These are phyloP conservation scores for Lactarius trivialis DNA, from an alignment of 768 basidiomycete genomes.

Conservation along the genomic window DNA sequence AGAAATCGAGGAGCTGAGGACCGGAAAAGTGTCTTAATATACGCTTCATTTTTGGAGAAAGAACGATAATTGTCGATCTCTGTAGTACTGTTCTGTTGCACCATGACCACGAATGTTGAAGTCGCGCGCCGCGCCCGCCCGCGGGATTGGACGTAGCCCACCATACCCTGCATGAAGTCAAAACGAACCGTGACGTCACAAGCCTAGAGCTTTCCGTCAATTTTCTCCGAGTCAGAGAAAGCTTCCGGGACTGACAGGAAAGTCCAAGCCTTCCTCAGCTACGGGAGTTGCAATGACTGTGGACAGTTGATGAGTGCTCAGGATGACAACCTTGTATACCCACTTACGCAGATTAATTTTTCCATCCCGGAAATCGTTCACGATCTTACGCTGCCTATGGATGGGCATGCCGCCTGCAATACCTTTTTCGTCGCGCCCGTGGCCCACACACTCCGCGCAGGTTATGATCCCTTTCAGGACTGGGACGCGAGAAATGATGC, in stretches of 20 bases:
- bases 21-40: conserved; percentile 58
- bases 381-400: conserved; percentile 49
- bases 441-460: conserved; percentile 65
- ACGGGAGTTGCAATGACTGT: conserved; percentile 78
- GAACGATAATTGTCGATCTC: conserved; percentile 53
- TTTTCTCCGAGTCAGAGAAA: not conserved
- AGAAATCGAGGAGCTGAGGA: conserved; percentile 33
- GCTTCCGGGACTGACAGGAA: conserved; percentile 47
- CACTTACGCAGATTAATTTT: conserved; percentile 61
- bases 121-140: conserved; percentile 74
- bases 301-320: not conserved
- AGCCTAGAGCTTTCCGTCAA: conserved; percentile 38
- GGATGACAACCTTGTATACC: not conserved
- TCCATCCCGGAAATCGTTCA: conserved; percentile 58
- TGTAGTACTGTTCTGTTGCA: conserved; percentile 50
- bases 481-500: conserved; percentile 54
- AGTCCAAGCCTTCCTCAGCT: conserved; percentile 89
- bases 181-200: conserved; percentile 86
- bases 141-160: conserved; percentile 83
- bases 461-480: conserved; percentile 50
- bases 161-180: conserved; percentile 74
- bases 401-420: conserved; percentile 47
- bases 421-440: conserved; percentile 36
- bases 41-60: conserved; percentile 55
- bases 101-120: conserved; percentile 79